Base-by-base conservation (phyloP, 2,329 filamentous ascomycete genomes). In the Colletotrichum sp. region DNA sequence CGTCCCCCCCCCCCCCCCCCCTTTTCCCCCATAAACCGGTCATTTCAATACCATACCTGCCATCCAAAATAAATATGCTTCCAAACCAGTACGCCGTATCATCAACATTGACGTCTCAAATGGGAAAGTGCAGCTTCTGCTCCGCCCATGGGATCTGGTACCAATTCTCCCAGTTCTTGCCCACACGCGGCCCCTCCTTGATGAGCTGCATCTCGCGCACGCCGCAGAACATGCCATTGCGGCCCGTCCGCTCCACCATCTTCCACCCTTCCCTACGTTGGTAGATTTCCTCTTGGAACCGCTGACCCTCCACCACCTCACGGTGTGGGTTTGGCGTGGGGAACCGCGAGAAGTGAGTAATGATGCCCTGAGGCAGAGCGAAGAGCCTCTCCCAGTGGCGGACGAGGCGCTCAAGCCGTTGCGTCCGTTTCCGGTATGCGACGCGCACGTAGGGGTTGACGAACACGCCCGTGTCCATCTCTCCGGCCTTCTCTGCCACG, bases 401-500 rank as follows among this genome's bases (percentile, higher is more conserved):
- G 7, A 90, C 90, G 32, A 92, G 84, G 10, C 66, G 72, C 62
- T 77, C 75, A 16, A 66, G 34, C 4, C 28, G 36, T 10, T 75
- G 75, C 24, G 75, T 76, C 34, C 70, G 32, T 44, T 73, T 73
- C 18, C 90, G 89, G 82, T 96, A 95, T 2, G 94, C 92, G 6
- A 95, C 93, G 21, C 94, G 91, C 59, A 96, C 90, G 80, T 91
- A 95, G 0, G 94, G 94, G 81, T 96, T 96, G 87, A 95, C 91
- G 81, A 91, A 95, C 68, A 95, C 92, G 3, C 91, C 92, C 81
- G 32, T 76, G 24, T 76, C 73, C 12, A 44, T 60, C 73, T 76
- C 73, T 18, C 70, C 64, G 3, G 73, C 83, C 69, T 80, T 81
- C 15, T 81, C 84, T n/a, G 85, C 85, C 4, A 80, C 83, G 62